Base-by-base conservation (phyloP, 169 alveolate species). In the Theileria equi region DNA sequence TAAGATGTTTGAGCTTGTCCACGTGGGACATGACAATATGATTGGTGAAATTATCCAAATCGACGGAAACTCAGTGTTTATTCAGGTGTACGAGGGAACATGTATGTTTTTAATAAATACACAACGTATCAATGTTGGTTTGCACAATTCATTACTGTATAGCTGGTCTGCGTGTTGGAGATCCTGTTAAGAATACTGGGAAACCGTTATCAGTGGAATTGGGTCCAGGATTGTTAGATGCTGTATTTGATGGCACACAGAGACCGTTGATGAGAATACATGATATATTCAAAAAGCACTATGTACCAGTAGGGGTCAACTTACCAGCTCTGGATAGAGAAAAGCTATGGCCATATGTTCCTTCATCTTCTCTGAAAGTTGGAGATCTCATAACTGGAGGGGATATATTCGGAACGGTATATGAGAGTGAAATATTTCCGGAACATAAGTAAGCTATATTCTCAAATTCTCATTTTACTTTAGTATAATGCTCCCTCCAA, bases 141-240 rank as follows among this genome's bases (percentile, higher is more conserved):
- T 64, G 28, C 29, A 19, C 19, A 5, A 62, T 6, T 29, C n/a
- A 34, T 21, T 31, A 3, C 25, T 47, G 17, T 80, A 32, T 81
- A 91, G 95, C 98, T 50, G 99, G 99, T 13, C 88, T 97, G 41
- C 93, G 98, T 26, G 98, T 95, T 8, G 99, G 99, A 21, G 99
- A 97, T 71, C 99, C 99, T 41, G 99, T 97, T 10, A 79, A 88
- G 73, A 95, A 96, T 81, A 95, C 99, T 16, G 98, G 98, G 5
- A 89, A 88, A 81, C 99, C 99, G 4, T 90, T 97, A 32, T 94
- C 98, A 17, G 98, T 97, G 40, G 97, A 95, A 76, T 89, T 97
- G 26, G 99, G 99, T 7, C 99, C 99, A 13, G 99, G 99, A 53
- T 81, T 97, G 36, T 82, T 97, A 70, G 94, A 90, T 62, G 92